Base-by-base conservation (phyloP, 352 stramenopile species). In the Aphanomyces euteiches region DNA sequence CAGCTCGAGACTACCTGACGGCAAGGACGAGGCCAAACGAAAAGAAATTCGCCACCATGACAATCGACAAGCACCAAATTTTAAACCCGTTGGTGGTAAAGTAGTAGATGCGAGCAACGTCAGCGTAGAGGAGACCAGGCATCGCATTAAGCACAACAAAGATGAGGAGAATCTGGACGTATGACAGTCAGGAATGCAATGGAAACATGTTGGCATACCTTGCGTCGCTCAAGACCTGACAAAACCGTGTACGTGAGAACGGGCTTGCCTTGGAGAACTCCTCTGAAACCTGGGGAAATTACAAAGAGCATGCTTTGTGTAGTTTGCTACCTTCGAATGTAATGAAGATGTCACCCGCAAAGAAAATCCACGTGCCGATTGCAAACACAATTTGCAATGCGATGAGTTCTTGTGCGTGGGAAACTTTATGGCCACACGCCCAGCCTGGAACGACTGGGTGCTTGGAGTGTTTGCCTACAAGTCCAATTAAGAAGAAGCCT, bases 1-100 rank as follows among this genome's bases (percentile, higher is more conserved):
- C 10, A n/a, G 43, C 17, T 50, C 1, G 43, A 50, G 10, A 50
- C 17, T 50, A 50, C 43, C 43, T 70, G 13, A 70, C 15, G 28
- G 10, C 15, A 2, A 70, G 39, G 28, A 70, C 17, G 4, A 47
- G 40, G 6, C 19, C 64, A 36, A 70, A 70, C 19, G 64, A 61
- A 63, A 63, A 47, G 21, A 70, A 70, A 3, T 56, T 70, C 1
- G 47, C 64, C 4, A 45, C 36, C 64, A 70, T 70, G 37, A 60
- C 19, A 38, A 10, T 34, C 19, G 64, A 70, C 4, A 70, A 34
- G 5, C 43, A 59, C 64, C 64, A 70, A 50, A 70, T 70, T 47
- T 70, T 70, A 19, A 63, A 70, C 12, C 64, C 64, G 3, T 70
- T 61, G 7, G 17, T 47, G 5, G 38, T 70, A 40, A 56, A 70